Evolutionary conservation across 805 yeast species (phyloP).

Genomic region (Hermanozyma aechmeae): DNA sequence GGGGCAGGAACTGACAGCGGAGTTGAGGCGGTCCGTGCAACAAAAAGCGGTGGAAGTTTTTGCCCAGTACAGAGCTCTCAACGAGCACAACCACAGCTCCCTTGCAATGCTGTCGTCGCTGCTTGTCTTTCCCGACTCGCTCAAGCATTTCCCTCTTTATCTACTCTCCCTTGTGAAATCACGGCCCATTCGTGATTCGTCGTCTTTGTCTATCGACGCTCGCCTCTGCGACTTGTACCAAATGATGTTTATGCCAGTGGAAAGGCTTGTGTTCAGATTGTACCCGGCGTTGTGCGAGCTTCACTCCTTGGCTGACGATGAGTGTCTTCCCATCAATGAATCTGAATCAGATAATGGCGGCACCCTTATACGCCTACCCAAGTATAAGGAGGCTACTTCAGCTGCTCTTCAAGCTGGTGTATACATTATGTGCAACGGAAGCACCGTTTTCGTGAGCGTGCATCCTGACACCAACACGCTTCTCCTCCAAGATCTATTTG

Average conservation of each 20-base stretch:
- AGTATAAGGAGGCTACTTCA: slow-evolving; percentile 33
- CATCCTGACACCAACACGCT: slow-evolving; percentile 60
- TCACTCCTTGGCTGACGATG: slow-evolving; percentile 53
- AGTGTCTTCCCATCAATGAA: slow-evolving; percentile 23
- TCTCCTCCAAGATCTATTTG: slow-evolving; percentile 68
- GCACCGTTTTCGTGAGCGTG: slow-evolving; percentile 50
- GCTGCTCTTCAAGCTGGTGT: slow-evolving; percentile 59
- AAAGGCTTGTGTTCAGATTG: slow-evolving; percentile 49
- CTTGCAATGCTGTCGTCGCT: slow-evolving; percentile 38
- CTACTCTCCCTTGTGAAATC: slow-evolving; percentile 64
- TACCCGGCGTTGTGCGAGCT: slow-evolving; percentile 77
- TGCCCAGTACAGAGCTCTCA: slow-evolving; percentile 43
- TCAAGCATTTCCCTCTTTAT: slow-evolving; percentile 61
- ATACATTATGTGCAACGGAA: slow-evolving; percentile 68
- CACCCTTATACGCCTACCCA: slow-evolving; percentile 39
- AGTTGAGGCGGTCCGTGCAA: slow-evolving; percentile 30
- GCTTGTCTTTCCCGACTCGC: slow-evolving; percentile 72
- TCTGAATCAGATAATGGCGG: slow-evolving; percentile 33
- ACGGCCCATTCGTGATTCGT: slow-evolving; percentile 45
- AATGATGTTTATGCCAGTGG: slow-evolving; percentile 46
- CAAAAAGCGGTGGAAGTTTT: slow-evolving; percentile 35
- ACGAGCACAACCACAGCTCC: slow-evolving; percentile 28
- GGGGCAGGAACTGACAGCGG: slow-evolving; percentile 29
- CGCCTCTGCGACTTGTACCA: slow-evolving; percentile 47
- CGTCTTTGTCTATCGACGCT: slow-evolving; percentile 48